Evolutionary conservation across 1,139 yeast species (phyloP).

Genomic region (Zygoascus sp.): DNA sequence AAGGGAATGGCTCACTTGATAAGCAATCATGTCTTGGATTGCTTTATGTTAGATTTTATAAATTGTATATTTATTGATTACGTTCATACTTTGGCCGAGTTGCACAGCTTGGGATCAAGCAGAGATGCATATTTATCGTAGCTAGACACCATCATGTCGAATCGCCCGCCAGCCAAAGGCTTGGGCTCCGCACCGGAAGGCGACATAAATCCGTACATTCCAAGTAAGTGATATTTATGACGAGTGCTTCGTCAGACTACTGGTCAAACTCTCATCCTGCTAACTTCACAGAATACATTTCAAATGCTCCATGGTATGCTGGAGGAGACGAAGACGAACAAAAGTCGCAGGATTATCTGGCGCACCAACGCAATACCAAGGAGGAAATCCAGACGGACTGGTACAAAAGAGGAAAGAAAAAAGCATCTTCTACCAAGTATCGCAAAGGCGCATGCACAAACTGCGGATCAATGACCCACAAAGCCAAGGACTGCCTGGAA

Average conservation of each 20-base stretch:
- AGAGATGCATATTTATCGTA: not conserved
- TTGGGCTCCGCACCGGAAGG: not conserved
- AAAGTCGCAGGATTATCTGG: constrained; percentile 39
- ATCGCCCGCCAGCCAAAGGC: not conserved
- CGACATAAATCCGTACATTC: constrained; percentile 34
- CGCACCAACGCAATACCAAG: constrained; percentile 47
- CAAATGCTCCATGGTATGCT: constrained; percentile 50
- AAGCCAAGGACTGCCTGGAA: constrained; percentile 47
- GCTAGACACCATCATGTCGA: not conserved
- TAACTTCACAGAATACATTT: constrained; percentile 18
- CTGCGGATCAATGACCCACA: constrained; percentile 50
- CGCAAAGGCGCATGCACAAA: constrained; percentile 46
- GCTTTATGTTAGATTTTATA: too few relatives aligned
- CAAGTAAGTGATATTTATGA: constrained; percentile 21
- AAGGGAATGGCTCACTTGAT: too few relatives aligned
- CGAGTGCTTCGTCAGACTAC: not conserved
- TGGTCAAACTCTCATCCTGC: not conserved
- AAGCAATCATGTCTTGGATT: too few relatives aligned
- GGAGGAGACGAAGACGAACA: constrained; percentile 24
- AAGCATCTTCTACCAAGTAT: constrained; percentile 33
- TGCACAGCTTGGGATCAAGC: not conserved
- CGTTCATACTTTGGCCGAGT: too few relatives aligned
- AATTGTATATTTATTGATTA: too few relatives aligned
- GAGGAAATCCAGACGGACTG: constrained; percentile 28
- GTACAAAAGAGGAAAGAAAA: constrained; percentile 32